Percentiles rank a stretch among this genome's conserved stretches.
Conservation (phyloP, 2,329 filamentous ascomycete species). For the Trichocomaceae sp. region DNA sequence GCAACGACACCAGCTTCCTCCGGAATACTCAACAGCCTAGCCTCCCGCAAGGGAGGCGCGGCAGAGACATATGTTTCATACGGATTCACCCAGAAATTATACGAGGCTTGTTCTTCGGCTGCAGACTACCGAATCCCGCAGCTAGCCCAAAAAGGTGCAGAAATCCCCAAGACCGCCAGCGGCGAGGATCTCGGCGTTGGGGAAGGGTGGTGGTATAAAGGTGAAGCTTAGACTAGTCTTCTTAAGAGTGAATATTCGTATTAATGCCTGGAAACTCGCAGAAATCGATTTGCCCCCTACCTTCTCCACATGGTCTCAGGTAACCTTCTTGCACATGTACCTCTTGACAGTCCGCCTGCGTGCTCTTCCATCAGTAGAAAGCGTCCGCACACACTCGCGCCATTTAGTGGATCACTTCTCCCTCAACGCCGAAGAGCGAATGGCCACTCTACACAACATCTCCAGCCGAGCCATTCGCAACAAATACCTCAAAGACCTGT, state of each 20-base stretch:
- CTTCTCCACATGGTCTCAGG: constrained; percentile 92
- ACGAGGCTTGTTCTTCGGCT: constrained; percentile 64
- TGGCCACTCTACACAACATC: constrained; percentile 45
- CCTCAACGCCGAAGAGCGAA: constrained; percentile 62
- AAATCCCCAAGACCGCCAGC: constrained; percentile 63
- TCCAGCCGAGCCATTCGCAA: constrained; percentile 50
- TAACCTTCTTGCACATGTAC: constrained; percentile 96
- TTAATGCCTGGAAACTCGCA: constrained; percentile 30
- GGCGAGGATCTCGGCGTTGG: constrained; percentile 78
- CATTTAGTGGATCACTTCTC: constrained; percentile 92
- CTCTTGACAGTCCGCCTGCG: constrained; percentile 77
- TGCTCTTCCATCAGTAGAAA: constrained; percentile 59
- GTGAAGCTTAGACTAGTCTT: constrained; percentile 44
- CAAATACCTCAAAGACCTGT: constrained; percentile 73
- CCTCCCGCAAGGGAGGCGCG: constrained; percentile 31
- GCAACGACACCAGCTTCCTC: constrained; percentile 13
- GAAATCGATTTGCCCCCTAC: constrained; percentile 74
- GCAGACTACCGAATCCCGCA: constrained; percentile 72
- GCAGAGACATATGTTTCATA: constrained; percentile 72
- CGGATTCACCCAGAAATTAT: constrained; percentile 69
- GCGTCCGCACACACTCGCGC: constrained; percentile 72
- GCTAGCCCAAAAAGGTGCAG: constrained; percentile 57
- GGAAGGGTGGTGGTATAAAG: constrained; percentile 72
- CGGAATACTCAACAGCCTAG: constrained; percentile 25
- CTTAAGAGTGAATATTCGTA: not conserved